These are phyloP conservation scores for Penicillium sp. DNA, from an alignment of 2,329 filamentous ascomycete genomes.

Conservation along the genomic window DNA sequence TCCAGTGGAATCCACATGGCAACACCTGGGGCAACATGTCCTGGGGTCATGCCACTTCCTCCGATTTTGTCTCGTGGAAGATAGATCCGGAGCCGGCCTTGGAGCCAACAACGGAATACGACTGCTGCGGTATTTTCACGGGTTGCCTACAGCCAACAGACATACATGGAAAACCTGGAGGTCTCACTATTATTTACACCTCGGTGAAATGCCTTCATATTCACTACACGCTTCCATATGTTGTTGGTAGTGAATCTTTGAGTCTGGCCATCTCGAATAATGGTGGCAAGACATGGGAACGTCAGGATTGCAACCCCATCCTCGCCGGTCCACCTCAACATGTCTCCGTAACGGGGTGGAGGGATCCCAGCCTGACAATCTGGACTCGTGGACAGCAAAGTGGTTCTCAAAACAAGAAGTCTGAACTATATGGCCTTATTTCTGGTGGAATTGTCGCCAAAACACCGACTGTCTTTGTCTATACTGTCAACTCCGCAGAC, in stretches of 20 bases:
- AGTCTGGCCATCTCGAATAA: conserved; percentile 44
- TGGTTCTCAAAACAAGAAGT: conserved; percentile 12
- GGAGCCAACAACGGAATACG: conserved; percentile 39
- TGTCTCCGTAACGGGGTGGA: conserved; percentile 44
- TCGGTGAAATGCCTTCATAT: conserved; percentile 44
- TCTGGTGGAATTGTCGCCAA: conserved; percentile 49
- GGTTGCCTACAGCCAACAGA: conserved; percentile 41
- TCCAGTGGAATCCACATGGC: conserved; percentile 48
- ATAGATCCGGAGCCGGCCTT: conserved; percentile 32
- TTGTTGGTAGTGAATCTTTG: conserved; percentile 39
- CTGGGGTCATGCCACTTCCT: conserved; percentile 45
- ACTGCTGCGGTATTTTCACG: conserved; percentile 45
- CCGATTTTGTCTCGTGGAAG: conserved; percentile 44
- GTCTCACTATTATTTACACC: conserved; percentile 44
- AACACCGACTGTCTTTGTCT: conserved; percentile 52
- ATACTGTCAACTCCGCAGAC: conserved; percentile 44
- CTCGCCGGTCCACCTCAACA: conserved; percentile 37
- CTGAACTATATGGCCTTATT: conserved; percentile 49
- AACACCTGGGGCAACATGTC: conserved; percentile 47
- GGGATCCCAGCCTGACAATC: conserved; percentile 43
- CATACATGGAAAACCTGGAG: conserved; percentile 26
- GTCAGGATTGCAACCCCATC: conserved; percentile 41
- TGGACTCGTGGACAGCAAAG: conserved; percentile 14
- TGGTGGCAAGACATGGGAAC: conserved; percentile 42
- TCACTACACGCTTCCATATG: conserved; percentile 44